Percentiles rank a stretch among this genome's conserved stretches.
Conservation (phyloP, 1,139 yeast species). For the Diutina pseudorugosa region DNA sequence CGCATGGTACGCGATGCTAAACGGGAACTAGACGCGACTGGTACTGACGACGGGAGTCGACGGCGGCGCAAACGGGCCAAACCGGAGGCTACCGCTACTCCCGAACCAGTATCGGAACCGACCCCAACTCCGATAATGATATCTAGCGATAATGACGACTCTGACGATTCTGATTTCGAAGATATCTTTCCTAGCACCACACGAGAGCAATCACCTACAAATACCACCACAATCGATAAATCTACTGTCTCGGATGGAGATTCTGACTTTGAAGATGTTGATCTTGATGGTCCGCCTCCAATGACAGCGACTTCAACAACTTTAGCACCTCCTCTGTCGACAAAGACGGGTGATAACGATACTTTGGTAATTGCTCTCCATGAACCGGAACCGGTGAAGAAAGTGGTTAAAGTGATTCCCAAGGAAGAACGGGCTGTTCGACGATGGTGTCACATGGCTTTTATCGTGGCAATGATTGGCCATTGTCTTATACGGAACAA, state of each 20-base stretch:
- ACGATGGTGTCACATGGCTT: slow-evolving; percentile 43
- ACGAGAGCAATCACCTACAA: neutral
- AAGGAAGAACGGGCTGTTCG: slow-evolving; percentile 45
- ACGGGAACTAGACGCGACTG: neutral
- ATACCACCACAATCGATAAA: neutral
- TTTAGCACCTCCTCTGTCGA: too few species aligned
- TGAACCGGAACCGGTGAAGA: slow-evolving; percentile 6
- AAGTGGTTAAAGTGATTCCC: slow-evolving; percentile 17
- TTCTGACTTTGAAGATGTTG: slow-evolving; percentile 15
- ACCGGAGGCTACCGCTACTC: neutral
- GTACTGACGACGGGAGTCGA: neutral
- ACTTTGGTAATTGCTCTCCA: slow-evolving; percentile 6
- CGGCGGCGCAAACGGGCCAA: neutral
- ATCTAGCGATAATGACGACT: neutral
- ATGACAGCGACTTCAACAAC: too few species aligned
- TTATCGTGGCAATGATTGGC: slow-evolving; percentile 42
- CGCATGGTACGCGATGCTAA: neutral
- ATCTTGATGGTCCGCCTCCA: slow-evolving; percentile 11
- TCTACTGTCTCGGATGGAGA: slow-evolving; percentile 6
- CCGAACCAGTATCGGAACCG: neutral
- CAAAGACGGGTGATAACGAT: neutral
- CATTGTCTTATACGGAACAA: slow-evolving; percentile 58
- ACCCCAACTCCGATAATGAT: neutral
- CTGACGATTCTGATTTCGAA: neutral
- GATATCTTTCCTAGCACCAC: neutral